Evolutionary conservation across 2,329 filamentous ascomycete species (phyloP), one percentile per base, ranked within the genome.

Genomic region (Cladorrhinum sp.): DNA sequence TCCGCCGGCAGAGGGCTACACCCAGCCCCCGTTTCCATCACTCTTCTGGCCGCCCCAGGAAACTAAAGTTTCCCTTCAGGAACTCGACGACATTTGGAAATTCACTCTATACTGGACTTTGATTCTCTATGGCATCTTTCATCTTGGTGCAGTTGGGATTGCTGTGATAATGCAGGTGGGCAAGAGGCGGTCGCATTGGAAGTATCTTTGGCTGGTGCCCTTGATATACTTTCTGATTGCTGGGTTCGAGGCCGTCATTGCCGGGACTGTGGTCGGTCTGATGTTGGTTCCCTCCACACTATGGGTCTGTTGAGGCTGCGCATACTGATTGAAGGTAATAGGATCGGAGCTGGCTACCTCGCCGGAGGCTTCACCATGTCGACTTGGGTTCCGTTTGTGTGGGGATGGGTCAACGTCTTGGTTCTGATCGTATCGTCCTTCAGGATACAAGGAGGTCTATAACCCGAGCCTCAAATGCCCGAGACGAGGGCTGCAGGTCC

Each of bases 321-420:
- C 8, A 33, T 49, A 26, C 51, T 65, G 28, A 65, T 55, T 49
- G 10, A 4, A 20, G 50, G 7, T 3, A 46, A 46, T 65, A 93
- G 90, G 54, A 78, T 96, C 20, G 91, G 90, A 12, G 90, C 88
- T 8, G 85, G 94, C 36, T 96, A 96, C 72, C 84, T 86, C 67
- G 84, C 89, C 2, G 93, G 92, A 49, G 91, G 89, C 74, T 96
- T 94, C 72, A 82, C 87, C 69, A 95, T 96, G 92, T 94, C 92
- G 51, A 96, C 93, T 0, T 96, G 92, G 92, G 90, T 96, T 56
- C 93, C 93, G 0, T 89, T 95, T 70, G 83, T 93, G 21, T 96
- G 93, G 93, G 91, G 86, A 1, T 82, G 91, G 71, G 89, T 94
- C 73, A 96, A 92, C 73, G 87, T 94, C 9, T 74, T 96, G 52